A percentile compares a stretch with the other conserved stretches of the same genome.
Conservation (phyloP, 164 flowering plant genomes). For the Aristolochia californica region DNA sequence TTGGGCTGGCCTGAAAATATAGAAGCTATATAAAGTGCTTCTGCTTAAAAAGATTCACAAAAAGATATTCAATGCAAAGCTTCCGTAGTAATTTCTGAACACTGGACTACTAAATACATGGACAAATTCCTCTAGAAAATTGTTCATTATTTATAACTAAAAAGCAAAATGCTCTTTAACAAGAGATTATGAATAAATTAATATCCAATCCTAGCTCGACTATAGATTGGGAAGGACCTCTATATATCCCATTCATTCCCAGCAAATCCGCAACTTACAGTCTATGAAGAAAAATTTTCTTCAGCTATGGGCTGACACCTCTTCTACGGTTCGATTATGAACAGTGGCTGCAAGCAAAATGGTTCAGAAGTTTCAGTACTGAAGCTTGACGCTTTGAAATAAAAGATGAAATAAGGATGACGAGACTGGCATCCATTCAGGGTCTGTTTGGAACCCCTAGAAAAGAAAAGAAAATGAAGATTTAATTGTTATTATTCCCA, state of each 20-base stretch:
- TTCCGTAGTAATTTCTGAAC: too few relatives aligned
- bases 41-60: too few relatives aligned
- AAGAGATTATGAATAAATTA: neutral
- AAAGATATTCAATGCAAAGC: too few relatives aligned
- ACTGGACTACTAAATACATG: too few relatives aligned
- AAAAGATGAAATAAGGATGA: too few relatives aligned
- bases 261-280: neutral
- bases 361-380: neutral
- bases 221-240: neutral
- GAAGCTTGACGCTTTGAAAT: neutral
- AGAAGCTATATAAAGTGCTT: too few relatives aligned
- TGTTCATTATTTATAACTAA: too few relatives aligned
- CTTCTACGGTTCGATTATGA: slow-evolving; percentile 13
- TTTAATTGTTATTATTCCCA: too few relatives aligned
- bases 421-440: neutral
- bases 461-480: too few relatives aligned
- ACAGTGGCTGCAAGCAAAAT: slow-evolving; percentile 17
- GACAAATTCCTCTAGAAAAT: too few relatives aligned
- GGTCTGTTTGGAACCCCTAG: too few relatives aligned
- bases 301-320: neutral
- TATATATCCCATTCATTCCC: neutral
- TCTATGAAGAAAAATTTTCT: neutral
- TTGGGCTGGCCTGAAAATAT: too few relatives aligned
- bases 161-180: neutral
- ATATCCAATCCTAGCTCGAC: slow-evolving; percentile 1